Evolutionary conservation across 441 rosid genomes (phyloP), one percentile per base, ranked within the genome.

Genomic region (Rhodomyrtus psidioides): DNA sequence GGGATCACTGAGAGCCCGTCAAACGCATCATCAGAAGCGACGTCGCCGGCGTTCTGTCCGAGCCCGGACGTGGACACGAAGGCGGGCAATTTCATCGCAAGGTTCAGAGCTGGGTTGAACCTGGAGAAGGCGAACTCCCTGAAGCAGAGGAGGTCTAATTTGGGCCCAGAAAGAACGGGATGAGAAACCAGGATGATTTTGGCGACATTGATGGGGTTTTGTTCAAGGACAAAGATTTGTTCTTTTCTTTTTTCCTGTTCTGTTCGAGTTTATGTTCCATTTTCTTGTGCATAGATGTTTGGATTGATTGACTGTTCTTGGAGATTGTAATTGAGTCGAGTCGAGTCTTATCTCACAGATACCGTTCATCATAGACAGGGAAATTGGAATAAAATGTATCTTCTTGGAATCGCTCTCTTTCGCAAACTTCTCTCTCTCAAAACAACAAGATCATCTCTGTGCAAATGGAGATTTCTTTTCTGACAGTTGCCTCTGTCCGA

Each of bases 51-150:
- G 24, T 94, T 92, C 58, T 95, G 96, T 88, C 96, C 96, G 21
- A 96, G 99, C 90, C 98, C 99, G 12, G 98, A 95, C 86, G 97
- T 97, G 86, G 83, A 97, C 88, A 91, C 94, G 9, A 95, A 97
- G 85, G 98, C 99, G 5, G 95, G 93, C 83, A 89, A 93, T 79
- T 97, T 97, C 93, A 95, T 97, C 74, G 95, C 96, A 34, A 93
- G 91, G 83, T 94, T 95, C 89, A 95, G 95, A 85, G 97, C 97
- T 60, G 96, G 96, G 12, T 88, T 95, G 90, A 92, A 84, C 84
- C 57, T 93, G 91, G 98, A 97, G 93, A 95, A 93, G 93, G 79
- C 90, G 74, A 94, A 96, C 85, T 95, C 99, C 12, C 88, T 84
- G 14, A 92, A 88, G 83, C 91, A 84, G 85, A 89, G 85, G 75